Base-by-base conservation (phyloP, 108 stramenopile species). In the Fragilaria radians region DNA sequence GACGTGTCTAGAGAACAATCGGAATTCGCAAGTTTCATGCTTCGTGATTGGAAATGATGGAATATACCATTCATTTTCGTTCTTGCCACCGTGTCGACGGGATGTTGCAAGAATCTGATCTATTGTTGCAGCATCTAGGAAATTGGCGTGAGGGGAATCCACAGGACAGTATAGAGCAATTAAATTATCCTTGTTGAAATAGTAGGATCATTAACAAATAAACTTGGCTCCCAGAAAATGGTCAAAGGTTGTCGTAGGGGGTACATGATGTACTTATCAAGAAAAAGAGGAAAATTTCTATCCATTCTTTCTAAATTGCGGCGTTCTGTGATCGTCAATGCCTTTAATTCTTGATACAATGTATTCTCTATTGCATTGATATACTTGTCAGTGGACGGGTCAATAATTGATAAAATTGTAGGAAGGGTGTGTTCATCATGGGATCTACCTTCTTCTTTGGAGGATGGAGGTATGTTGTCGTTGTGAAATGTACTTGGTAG, bases 101-200 rank as follows among this genome's bases (percentile, higher is more conserved):
- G 65, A 60, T 11, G 76, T 81, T 23, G 80, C 76, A n/a, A 48
- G 26, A 19, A 53, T 59, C 62, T 81, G 80, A 18, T 52, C 61
- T 54, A 81, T 61, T 17, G 80, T 81, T 28, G 80, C 80, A 34
- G 75, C 72, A 19, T 81, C 80, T 21, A 59, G 47, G 62, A 78
- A 71, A 1, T 63, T 57, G 25, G n/a, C n/a, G n/a, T n/a, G n/a
- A n/a, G 62, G 52, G 14, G 62, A 17, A 23, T 27, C 23, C 33
- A 45, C 32, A 18, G 66, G 66, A 25, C 66, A 67, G 49, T 61
- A 67, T 5, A 45, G 42, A 45, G 42, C 42, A 45, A 45, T 11
- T 14, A 45, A 14, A 17, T 45, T 17, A 9, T 28, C 31, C 19
- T 61, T 26, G 3, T 23, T 34, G 7, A 28, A 32, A 62, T 23